Base-by-base conservation (phyloP, 768 basidiomycete species). In the Brasilioporus rufonigricans region DNA sequence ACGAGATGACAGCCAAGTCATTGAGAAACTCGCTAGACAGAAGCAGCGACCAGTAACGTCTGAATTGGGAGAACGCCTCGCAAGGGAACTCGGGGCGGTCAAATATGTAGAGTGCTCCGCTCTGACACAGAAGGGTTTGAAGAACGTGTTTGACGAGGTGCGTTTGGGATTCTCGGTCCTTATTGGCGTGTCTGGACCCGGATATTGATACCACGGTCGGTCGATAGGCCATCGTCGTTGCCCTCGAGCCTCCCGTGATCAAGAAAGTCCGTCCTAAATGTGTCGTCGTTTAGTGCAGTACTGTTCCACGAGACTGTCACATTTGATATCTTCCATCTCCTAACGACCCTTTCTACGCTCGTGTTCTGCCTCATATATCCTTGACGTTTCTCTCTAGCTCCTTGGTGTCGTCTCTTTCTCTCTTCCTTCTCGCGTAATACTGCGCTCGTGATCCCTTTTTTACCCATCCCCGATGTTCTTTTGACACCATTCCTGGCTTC, bases 101-200 rank as follows among this genome's bases (percentile, higher is more conserved):
- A 99, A 98, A 74, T 99, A 97, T 70, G 95, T 98, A 48, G 97
- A 99, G 76, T 99, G 97, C 76, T 98, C 95, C 52, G 97, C 97
- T 49, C 76, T 99, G 80, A 99, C 96, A 63, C 97, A 99, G 82
- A 93, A 94, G 81, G 97, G 97, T 27, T 75, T 99, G 74, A 99
- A 99, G 89, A 98, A 98, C 73, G 97, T 99, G 58, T 99, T 99
- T 71, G 97, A 99, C 72, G 97, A 99, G 89, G 94, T 92, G 72
- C 70, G 88, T 78, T 10, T 52, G 26, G 2, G 21, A 21, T 16
- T 29, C 5, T 44, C 52, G 16, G 50, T 50, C 41, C 26, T 48
- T n/a, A n/a, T n/a, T 47, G 47, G 48, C 40, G 23, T 7, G 36
- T 29, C 14, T 54, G 44, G 31, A 21, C 21, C 16, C 18, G 16